Percentiles rank a stretch among this genome's conserved stretches.
Evolutionary conservation across 768 basidiomycete species (phyloP).

Genomic region (Cubamyces lactineus): DNA sequence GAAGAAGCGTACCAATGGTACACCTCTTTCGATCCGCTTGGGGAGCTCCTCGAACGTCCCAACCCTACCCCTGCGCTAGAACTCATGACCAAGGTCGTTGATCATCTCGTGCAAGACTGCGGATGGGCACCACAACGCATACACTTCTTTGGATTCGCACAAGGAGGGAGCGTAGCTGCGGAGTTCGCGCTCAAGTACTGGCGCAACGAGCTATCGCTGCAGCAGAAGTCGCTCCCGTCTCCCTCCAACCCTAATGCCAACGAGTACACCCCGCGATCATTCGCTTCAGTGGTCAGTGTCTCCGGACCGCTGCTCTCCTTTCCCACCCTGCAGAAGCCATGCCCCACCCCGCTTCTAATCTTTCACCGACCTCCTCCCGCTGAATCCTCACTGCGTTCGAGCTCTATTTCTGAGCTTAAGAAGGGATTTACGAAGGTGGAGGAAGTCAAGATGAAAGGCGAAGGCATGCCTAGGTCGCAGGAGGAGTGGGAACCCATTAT

Average conservation of each 20-base stretch:
- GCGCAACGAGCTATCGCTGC: slow-evolving; percentile 26
- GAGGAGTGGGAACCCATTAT: slow-evolving; percentile 86
- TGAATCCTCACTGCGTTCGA: slow-evolving; percentile 47
- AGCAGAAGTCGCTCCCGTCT: slow-evolving; percentile 16
- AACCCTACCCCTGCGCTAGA: slow-evolving; percentile 74
- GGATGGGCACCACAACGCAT: slow-evolving; percentile 70
- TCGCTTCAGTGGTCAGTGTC: slow-evolving; percentile 72
- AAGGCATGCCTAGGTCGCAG: slow-evolving; percentile 75
- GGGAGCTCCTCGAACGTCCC: slow-evolving; percentile 68
- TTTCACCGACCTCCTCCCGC: slow-evolving; percentile 57
- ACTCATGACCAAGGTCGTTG: slow-evolving; percentile 53
- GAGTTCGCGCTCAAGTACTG: slow-evolving; percentile 68
- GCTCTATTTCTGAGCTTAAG: slow-evolving; percentile 53
- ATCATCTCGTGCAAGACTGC: slow-evolving; percentile 61
- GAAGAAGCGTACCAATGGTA: slow-evolving; percentile 89
- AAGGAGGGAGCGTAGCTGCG: slow-evolving; percentile 78
- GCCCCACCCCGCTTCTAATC: slow-evolving; percentile 65
- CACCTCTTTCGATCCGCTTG: slow-evolving; percentile 76
- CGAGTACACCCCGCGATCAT: slow-evolving; percentile 25
- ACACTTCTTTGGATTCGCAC: slow-evolving; percentile 87
- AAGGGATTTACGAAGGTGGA: slow-evolving; percentile 58
- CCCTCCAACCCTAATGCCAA: background rate
- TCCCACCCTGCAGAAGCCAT: slow-evolving; percentile 57
- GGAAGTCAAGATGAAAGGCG: slow-evolving; percentile 52
- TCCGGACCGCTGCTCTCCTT: slow-evolving; percentile 79